Evolutionary conservation across 805 yeast species (phyloP).

Genomic region (Dipodascus geniculatus): DNA sequence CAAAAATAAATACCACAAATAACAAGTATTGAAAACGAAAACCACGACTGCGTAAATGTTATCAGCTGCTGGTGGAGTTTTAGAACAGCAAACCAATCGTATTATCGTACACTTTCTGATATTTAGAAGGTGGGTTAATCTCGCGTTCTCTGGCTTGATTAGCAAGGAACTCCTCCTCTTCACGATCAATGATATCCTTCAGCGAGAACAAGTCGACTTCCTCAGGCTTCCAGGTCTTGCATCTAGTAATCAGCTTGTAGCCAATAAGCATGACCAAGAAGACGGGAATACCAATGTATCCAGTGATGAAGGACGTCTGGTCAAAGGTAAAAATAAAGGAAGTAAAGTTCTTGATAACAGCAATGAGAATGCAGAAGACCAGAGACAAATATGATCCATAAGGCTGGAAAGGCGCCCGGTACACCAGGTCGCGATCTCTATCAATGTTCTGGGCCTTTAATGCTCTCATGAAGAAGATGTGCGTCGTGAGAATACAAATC

Average conservation of each 20-base stretch:
- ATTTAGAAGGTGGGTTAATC: conserved; percentile 7
- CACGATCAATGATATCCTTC: conserved; percentile 10
- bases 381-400: conserved; percentile 54
- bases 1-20: too few species aligned
- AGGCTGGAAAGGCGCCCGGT: conserved; percentile 58
- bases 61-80: too few species aligned
- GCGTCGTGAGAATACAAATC: conserved; percentile 58
- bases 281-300: conserved; percentile 65
- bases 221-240: conserved; percentile 36
- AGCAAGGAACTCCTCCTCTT: conserved; percentile 9
- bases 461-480: conserved; percentile 52
- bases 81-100: conserved; percentile 8
- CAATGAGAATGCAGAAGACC: conserved; percentile 39
- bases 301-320: conserved; percentile 60
- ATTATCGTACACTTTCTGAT: conserved; percentile 8
- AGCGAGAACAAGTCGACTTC: conserved; percentile 45
- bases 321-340: conserved; percentile 52
- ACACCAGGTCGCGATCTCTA: conserved; percentile 41
- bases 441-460: conserved; percentile 55
- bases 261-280: conserved; percentile 44
- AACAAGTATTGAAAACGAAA: too few species aligned
- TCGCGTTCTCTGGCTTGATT: conserved; percentile 10
- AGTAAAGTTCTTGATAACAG: conserved; percentile 59
- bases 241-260: conserved; percentile 44
- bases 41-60: too few species aligned